Conservation (phyloP, 345 rosid species). For the Punica granatum region DNA sequence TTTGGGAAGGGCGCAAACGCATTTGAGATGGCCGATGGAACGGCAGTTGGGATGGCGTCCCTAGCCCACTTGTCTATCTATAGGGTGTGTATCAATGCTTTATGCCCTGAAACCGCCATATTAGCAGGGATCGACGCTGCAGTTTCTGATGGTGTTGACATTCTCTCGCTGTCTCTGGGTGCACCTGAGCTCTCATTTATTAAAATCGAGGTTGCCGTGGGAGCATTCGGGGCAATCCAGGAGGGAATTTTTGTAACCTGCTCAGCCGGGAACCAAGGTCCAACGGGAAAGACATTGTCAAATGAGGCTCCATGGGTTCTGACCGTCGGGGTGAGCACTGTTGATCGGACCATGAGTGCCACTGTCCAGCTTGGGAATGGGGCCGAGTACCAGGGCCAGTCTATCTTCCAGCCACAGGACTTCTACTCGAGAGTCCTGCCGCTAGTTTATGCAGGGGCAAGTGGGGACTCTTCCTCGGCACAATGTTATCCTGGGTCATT, state of each 20-base stretch:
- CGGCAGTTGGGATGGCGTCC: constrained; percentile 2
- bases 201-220: not conserved
- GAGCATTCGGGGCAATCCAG: constrained; percentile 11
- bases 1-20: constrained; percentile 3
- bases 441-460: constrained; percentile 5
- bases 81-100: not conserved
- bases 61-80: constrained; percentile 5
- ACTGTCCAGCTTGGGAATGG: constrained; percentile 10
- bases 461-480: not conserved
- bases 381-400: constrained; percentile 7
- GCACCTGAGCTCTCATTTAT: not conserved
- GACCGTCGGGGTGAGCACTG: constrained; percentile 14
- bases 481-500: not conserved
- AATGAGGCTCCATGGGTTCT: constrained; percentile 19
- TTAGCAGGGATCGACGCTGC: constrained; percentile 2
- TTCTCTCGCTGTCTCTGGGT: constrained; percentile 3
- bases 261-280: not conserved
- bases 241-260: constrained; percentile 13
- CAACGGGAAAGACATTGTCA: not conserved
- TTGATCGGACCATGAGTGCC: constrained; percentile 6
- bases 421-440: constrained; percentile 4
- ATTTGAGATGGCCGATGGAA: not conserved
- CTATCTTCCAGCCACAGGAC: constrained; percentile 8
- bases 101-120: not conserved
- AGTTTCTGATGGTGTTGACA: not conserved